These are phyloP conservation scores for Cyberlindnera mrakii DNA, from an alignment of 805 yeast species.

Conservation along the genomic window DNA sequence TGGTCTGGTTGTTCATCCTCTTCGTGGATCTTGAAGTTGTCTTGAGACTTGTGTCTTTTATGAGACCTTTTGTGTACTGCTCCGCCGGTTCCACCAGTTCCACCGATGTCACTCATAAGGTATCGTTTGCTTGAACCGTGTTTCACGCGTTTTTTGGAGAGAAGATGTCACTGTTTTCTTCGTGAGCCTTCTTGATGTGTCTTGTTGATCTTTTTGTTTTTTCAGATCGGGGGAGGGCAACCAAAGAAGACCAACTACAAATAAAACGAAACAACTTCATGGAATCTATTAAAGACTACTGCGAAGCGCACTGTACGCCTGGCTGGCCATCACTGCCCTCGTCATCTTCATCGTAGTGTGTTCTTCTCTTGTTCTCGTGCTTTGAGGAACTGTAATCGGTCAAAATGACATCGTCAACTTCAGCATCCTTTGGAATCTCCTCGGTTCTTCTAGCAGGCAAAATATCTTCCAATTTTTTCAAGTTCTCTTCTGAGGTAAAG, in stretches of 20 bases:
- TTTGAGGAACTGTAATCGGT: slow-evolving; percentile 61
- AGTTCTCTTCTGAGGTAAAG: slow-evolving; percentile 69
- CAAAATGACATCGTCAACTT: slow-evolving; percentile 75
- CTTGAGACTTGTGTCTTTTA: no score
- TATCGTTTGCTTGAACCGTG: no score
- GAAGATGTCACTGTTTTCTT: no score
- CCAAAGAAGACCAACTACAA: neutral
- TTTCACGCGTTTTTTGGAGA: no score
- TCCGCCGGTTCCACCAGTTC: neutral
- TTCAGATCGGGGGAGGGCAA: neutral
- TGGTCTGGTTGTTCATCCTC: no score
- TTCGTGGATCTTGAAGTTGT: no score
- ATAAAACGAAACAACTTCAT: neutral
- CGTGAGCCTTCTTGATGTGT: no score
- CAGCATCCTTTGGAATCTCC: slow-evolving; percentile 62
- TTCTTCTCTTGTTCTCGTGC: slow-evolving; percentile 39
- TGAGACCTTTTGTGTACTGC: neutral
- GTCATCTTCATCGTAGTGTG: slow-evolving; percentile 46
- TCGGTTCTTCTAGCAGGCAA: slow-evolving; percentile 65
- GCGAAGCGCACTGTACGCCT: slow-evolving; percentile 93
- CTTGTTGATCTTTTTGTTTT: no score
- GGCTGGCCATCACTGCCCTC: slow-evolving; percentile 56
- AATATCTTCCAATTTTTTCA: slow-evolving; percentile 64
- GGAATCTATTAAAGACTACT: slow-evolving; percentile 36
- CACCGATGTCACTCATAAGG: neutral